phyloP scores from a whole-genome alignment of 495 filamentous ascomycete species.

The Penicillium paxilli region DNA sequence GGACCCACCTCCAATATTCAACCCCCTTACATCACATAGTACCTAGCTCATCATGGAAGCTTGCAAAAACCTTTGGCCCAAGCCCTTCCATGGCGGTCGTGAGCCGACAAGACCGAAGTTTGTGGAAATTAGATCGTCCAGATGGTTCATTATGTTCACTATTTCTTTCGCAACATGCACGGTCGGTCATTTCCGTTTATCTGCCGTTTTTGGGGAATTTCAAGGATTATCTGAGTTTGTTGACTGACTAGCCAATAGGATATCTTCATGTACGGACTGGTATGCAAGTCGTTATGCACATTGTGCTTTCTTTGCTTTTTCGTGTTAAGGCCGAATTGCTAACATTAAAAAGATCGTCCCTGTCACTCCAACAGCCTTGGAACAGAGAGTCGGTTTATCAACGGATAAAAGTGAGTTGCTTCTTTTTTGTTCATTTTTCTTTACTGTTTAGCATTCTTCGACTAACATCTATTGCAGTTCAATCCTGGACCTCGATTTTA shows the following conservation, averaged over 20 bases:
- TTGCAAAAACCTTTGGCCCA: not conserved
- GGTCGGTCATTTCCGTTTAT: slow-evolving; percentile 5
- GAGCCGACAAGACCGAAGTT: slow-evolving; percentile 19
- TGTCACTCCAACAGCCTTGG: slow-evolving; percentile 78
- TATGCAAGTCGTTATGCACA: slow-evolving; percentile 19
- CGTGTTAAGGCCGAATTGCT: not conserved
- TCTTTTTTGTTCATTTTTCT: slow-evolving; percentile 7
- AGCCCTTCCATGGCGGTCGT: not conserved
- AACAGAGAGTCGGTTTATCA: slow-evolving; percentile 56
- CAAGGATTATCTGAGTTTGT: no score
- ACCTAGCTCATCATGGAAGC: slow-evolving; percentile 12
- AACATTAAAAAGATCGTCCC: slow-evolving; percentile 62
- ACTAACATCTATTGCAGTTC: slow-evolving; percentile 33
- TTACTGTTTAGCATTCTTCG: no score
- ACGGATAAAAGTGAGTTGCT: slow-evolving; percentile 45
- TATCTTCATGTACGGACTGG: slow-evolving; percentile 77
- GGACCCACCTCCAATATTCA: no score
- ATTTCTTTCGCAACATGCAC: slow-evolving; percentile 27
- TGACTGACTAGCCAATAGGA: slow-evolving; percentile 47
- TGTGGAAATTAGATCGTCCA: slow-evolving; percentile 26
- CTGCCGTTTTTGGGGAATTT: no score
- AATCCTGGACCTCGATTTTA: slow-evolving; percentile 77
- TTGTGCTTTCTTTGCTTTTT: not conserved
- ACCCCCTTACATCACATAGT: no score
- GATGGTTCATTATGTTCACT: slow-evolving; percentile 29